These are phyloP conservation scores for Linaria vulgaris DNA, from an alignment of 257 asterid genomes.

Conservation along the genomic window DNA sequence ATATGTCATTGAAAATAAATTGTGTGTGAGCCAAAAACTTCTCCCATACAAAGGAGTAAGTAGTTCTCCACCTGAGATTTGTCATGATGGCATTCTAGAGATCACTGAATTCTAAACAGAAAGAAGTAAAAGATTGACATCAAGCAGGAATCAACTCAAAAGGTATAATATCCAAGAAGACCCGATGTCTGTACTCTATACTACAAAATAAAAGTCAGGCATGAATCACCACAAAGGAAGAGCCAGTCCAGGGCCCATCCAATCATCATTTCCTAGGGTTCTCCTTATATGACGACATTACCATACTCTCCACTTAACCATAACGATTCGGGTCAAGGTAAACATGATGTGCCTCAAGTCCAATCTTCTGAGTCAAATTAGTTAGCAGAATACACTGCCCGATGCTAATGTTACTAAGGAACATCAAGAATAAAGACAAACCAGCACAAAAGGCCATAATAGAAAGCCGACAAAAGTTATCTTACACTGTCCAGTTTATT, in stretches of 20 bases:
- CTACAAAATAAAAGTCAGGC: no score
- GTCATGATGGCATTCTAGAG: not conserved
- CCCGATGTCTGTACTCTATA: no score
- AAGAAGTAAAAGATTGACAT: not conserved
- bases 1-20: no score
- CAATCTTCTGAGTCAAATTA: slow-evolving; percentile 15
- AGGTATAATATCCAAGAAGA: no score
- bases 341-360: slow-evolving; percentile 16
- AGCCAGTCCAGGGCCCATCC: no score
- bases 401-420: slow-evolving; percentile 15
- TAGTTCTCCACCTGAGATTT: not conserved
- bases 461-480: slow-evolving; percentile 11
- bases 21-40: not conserved
- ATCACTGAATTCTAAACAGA: not conserved
- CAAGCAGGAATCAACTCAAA: not conserved
- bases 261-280: no score
- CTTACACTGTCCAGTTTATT: slow-evolving; percentile 78
- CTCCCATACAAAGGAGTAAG: no score
- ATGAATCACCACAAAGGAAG: no score
- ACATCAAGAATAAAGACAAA: slow-evolving; percentile 13
- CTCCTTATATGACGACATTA: no score
- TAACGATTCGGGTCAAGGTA: not conserved
- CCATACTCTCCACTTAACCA: no score
- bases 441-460: not conserved
- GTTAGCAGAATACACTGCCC: slow-evolving; percentile 15